Conservation (phyloP, 768 basidiomycete genomes). For the Lentinula sp. region DNA sequence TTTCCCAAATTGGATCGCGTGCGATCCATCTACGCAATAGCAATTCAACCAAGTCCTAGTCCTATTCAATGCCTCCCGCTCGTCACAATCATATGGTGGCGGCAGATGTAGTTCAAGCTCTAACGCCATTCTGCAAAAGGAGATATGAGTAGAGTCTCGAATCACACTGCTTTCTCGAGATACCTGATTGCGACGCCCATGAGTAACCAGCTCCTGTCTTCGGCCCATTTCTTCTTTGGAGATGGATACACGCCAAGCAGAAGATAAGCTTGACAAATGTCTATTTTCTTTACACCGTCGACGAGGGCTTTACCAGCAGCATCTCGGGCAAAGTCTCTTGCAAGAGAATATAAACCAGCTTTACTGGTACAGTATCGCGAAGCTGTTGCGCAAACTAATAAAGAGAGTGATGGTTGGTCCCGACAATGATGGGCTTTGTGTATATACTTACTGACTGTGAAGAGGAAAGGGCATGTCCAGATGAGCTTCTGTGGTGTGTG, state of each 20-base stretch:
- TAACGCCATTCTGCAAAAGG: slow-evolving; percentile 52
- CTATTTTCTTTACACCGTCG: slow-evolving; percentile 61
- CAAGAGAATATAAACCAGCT: slow-evolving; percentile 49
- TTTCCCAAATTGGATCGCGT: slow-evolving; percentile 73
- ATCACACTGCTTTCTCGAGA: slow-evolving; percentile 3
- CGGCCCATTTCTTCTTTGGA: slow-evolving; percentile 59
- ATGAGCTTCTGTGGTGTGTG: slow-evolving; percentile 50
- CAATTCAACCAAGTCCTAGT: slow-evolving; percentile 73
- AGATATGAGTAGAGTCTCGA: not conserved
- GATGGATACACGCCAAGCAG: slow-evolving; percentile 59
- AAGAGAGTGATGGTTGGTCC: not conserved
- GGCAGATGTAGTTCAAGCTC: slow-evolving; percentile 65
- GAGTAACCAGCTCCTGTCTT: slow-evolving; percentile 68
- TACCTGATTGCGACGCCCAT: slow-evolving; percentile 68
- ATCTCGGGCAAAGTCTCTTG: slow-evolving; percentile 58
- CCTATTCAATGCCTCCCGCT: slow-evolving; percentile 64
- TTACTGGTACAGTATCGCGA: slow-evolving; percentile 56
- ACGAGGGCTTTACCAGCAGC: slow-evolving; percentile 54
- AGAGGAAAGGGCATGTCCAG: slow-evolving; percentile 50
- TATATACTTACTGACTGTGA: slow-evolving; percentile 48
- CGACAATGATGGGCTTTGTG: not conserved
- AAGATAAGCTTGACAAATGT: slow-evolving; percentile 74
- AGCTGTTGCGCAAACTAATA: slow-evolving; percentile 61
- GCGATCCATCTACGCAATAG: slow-evolving; percentile 68
- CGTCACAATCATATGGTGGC: slow-evolving; percentile 39